Conservation (phyloP, 495 filamentous ascomycete species). For the Halenospora varia region DNA sequence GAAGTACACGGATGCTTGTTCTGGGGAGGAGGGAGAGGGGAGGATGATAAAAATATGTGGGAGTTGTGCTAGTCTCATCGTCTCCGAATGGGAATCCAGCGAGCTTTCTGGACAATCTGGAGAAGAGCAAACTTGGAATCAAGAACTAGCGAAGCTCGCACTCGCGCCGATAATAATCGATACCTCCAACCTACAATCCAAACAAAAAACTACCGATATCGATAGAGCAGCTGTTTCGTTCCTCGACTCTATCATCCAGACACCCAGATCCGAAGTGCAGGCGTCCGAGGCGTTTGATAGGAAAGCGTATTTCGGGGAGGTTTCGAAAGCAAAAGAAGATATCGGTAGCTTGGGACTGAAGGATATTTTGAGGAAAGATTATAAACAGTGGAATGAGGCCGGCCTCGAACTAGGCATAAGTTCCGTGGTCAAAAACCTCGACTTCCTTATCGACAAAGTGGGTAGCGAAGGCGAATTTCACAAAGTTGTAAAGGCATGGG, state of each 20-base stretch:
- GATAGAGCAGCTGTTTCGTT: conserved; percentile 64
- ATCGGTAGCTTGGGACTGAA: conserved; percentile 60
- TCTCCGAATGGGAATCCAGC: conserved; percentile 45
- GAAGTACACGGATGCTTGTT: conserved; percentile 41
- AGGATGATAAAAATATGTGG: conserved; percentile 64
- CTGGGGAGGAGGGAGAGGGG: conserved; percentile 44
- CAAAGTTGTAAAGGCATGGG: conserved; percentile 48
- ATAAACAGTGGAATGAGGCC: conserved; percentile 78
- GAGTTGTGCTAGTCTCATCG: conserved; percentile 77
- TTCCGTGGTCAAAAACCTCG: conserved; percentile 63
- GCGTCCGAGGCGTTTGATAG: conserved; percentile 54
- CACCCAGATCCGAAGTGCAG: too few species aligned
- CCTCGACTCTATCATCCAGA: conserved; percentile 42
- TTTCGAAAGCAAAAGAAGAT: conserved; percentile 67
- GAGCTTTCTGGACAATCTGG: not conserved
- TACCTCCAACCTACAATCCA: conserved; percentile 66
- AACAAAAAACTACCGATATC: conserved; percentile 67
- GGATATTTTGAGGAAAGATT: conserved; percentile 85
- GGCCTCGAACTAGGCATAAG: conserved; percentile 66
- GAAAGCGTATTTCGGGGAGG: conserved; percentile 54
- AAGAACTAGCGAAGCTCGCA: conserved; percentile 69
- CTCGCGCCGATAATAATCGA: conserved; percentile 82
- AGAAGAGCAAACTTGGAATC: conserved; percentile 41
- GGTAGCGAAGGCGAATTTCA: conserved; percentile 42
- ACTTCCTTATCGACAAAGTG: conserved; percentile 57